Percentiles rank a stretch among this genome's conserved stretches.
Conservation (phyloP, 129 eudicot genomes). For the Saussurea involucrata region DNA sequence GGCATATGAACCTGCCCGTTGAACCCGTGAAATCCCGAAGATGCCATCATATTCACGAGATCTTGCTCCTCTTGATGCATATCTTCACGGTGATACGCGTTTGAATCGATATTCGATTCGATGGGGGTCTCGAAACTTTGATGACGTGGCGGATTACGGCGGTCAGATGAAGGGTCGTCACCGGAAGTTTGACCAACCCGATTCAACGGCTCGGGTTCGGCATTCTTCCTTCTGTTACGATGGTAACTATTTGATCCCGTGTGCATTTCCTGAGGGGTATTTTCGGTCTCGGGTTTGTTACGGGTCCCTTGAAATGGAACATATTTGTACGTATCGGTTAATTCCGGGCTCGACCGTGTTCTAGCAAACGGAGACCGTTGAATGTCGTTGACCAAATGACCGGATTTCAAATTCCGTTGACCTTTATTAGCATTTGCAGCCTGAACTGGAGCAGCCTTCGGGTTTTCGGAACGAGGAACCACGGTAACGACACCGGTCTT, state of each 20-base stretch:
- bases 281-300: constrained; percentile 42
- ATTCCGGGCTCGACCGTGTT: constrained; percentile 88
- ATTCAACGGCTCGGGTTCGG: constrained; percentile 43
- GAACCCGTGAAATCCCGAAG: constrained; percentile 58
- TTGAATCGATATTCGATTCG: constrained; percentile 32
- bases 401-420: constrained; percentile 46
- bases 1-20: constrained; percentile 64
- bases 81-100: constrained; percentile 37
- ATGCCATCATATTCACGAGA: constrained; percentile 83
- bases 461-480: constrained; percentile 31
- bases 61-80: constrained; percentile 88
- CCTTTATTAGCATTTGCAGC: constrained; percentile 26
- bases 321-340: constrained; percentile 56
- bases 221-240: constrained; percentile 48
- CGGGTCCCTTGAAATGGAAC: constrained; percentile 46
- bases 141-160: constrained; percentile 38
- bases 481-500: constrained; percentile 17
- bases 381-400: constrained; percentile 43
- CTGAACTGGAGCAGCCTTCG: constrained; percentile 37
- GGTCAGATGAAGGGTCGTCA: constrained; percentile 35
- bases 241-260: constrained; percentile 18
- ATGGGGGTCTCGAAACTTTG: constrained; percentile 35
- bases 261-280: constrained; percentile 24
- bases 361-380: constrained; percentile 73
- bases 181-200: constrained; percentile 32